Evolutionary conservation across 202 grass and related monocot species (phyloP), one percentile per base, ranked within the genome.

Genomic region (Musa balbisiana): DNA sequence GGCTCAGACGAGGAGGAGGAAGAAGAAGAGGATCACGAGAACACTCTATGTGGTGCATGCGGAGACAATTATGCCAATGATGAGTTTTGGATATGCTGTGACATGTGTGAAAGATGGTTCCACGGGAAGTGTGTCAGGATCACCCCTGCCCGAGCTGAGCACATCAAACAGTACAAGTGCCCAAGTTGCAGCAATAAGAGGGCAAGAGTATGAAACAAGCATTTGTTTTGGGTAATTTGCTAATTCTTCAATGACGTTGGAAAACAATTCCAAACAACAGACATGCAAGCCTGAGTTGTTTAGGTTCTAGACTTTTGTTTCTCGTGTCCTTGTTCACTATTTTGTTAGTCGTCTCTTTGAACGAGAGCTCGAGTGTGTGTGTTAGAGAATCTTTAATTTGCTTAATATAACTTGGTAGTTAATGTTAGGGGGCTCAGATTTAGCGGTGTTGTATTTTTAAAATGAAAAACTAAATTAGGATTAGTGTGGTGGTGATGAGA

Each of bases 101-200:
- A 92, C 62, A 82, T 90, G 55, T 96, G 92, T 16, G 90, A 96
- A 82, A 84, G 83, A 79, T 96, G 89, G 92, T 96, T 90, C 75
- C 92, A 96, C n/a, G 92, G 92, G 2, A 89, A 88, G 77, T 96
- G 92, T 51, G 92, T 96, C 27, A 96, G 86, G 87, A 86, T 96
- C 68, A 96, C 92, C 11, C 87, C 92, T 0, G 92, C 92, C 20
- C 84, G 88, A 14, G 90, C 90, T 3, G 92, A 96, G 90, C 92
- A 92, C 25, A 96, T 96, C 79, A 96, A 96, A 87, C 92, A 96
- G 59, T 96, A 96, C 83, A 92, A 90, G 52, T 96, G 92, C 90
- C 90, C 92, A 0, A 89, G 90, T 25, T 96, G 92, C 82, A 88
- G 65, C 83, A 81, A 80, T 73, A 92, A 90, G 74, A 96, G 90